A percentile compares a stretch with the other conserved stretches of the same genome.
Conservation (phyloP, 179 eudicot species). For the Pouteria campechiana region DNA sequence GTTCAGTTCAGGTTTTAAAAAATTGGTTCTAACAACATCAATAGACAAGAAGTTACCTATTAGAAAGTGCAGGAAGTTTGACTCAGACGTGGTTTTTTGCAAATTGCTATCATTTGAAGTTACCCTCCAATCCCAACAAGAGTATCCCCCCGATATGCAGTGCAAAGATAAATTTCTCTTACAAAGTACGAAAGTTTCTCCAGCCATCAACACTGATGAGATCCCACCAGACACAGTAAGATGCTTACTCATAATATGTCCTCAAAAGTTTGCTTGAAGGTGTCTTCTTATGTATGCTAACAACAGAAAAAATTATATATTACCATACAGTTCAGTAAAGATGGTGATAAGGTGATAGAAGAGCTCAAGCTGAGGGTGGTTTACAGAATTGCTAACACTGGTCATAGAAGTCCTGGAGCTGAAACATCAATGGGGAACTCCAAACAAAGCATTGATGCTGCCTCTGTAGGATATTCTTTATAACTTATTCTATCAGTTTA, state of each 20-base stretch:
- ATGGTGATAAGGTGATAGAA: constrained; percentile 60
- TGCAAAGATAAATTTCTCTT: constrained; percentile 90
- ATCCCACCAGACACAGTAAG: constrained; percentile 74
- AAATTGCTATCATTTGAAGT: too few relatives aligned
- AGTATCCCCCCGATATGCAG: constrained; percentile 72
- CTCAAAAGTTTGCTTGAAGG: not conserved
- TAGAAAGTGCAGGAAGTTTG: too few relatives aligned
- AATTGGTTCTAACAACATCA: too few relatives aligned
- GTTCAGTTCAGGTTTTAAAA: too few relatives aligned
- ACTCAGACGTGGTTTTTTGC: too few relatives aligned
- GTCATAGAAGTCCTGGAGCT: constrained; percentile 32
- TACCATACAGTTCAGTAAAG: constrained; percentile 58
- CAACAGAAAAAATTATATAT: not conserved
- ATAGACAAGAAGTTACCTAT: too few relatives aligned
- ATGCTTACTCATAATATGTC: too few relatives aligned
- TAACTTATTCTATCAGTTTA: too few relatives aligned
- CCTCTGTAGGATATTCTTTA: constrained; percentile 37
- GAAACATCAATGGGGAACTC: constrained; percentile 21
- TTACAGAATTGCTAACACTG: constrained; percentile 35
- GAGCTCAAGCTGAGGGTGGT: constrained; percentile 78
- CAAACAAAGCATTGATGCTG: constrained; percentile 22
- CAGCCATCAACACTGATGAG: constrained; percentile 49
- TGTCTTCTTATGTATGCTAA: not conserved
- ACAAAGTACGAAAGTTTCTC: constrained; percentile 61
- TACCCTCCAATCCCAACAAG: constrained; percentile 81